Base-by-base conservation (phyloP, 768 basidiomycete genomes). In the Collybia mongolica region DNA sequence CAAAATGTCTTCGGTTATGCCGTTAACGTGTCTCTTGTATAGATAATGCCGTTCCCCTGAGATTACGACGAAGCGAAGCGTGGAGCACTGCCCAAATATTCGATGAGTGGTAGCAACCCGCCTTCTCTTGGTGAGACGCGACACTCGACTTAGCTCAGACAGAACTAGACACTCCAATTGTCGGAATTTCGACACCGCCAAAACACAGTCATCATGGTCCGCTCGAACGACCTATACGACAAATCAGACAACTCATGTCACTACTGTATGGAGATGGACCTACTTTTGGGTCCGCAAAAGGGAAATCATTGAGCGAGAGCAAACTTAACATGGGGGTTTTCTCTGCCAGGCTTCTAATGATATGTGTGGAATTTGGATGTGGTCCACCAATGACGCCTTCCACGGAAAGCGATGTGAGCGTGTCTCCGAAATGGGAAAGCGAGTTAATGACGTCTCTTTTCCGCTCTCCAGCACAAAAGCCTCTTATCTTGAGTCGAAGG, bases 361-460 rank as follows among this genome's bases (percentile, higher is more conserved):
- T 9, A 12, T 32, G 14, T 14, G 32, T 32, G 11, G 32, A 32
- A 14, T 32, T 32, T 12, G 32, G 32, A 32, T 32, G 39, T 39
- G 8, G 36, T 37, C 1, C 47, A 51, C 32, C 32, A 32, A 32
- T 32, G 14, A 51, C 40, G 44, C 54, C 52, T 6, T 57, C 54
- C 18, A 58, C 39, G 5, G 19, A 24, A 17, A 59, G 48, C 5
- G 44, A 39, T 11, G 57, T 44, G 18, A 56, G 37, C 7, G 57
- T 56, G 5, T 40, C 19, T 4, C 48, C 47, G 35, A 59, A 61
- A 29, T 22, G 39, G 15, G 54, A 50, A n/a, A 58, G 48, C 7
- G 47, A 36, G 8, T 46, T 15, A 14, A 58, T 52, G 17, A 51
- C 39, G 9, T 42, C 44, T 17, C 44, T 48, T 26, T 55, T 47